Conservation (phyloP, 345 rosid species). For the Melaleuca alternifolia region DNA sequence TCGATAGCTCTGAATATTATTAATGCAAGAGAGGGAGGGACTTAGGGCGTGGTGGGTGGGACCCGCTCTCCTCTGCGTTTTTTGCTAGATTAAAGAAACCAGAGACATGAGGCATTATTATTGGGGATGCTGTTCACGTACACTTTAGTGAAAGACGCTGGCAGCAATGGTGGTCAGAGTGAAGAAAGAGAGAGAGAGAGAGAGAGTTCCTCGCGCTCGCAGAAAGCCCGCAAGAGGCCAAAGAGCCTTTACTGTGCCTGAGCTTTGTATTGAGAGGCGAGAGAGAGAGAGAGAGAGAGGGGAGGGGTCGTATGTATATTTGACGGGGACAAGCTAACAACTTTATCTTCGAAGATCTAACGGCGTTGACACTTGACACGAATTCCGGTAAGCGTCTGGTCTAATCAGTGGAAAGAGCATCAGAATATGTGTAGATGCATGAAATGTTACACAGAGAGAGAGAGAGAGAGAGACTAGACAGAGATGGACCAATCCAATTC, state of each 20-base stretch:
- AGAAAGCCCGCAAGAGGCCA: not conserved
- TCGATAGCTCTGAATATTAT: not conserved
- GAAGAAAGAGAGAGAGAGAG: not conserved
- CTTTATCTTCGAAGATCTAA: conserved; percentile 13
- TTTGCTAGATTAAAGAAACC: not conserved
- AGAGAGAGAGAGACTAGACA: not conserved
- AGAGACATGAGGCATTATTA: not conserved
- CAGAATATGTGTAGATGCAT: not conserved
- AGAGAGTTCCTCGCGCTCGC: not conserved
- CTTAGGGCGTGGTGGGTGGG: not conserved
- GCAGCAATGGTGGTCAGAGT: not conserved
- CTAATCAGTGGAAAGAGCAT: conserved; percentile 21
- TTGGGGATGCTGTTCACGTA: not conserved
- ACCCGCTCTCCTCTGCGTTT: not conserved
- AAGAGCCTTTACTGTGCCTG: not conserved
- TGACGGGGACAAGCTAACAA: conserved; percentile 27
- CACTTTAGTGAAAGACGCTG: not conserved
- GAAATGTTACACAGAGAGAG: not conserved
- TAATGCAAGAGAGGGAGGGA: not conserved
- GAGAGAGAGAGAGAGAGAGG: not conserved
- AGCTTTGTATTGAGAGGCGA: not conserved
- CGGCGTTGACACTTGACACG: conserved; percentile 37
- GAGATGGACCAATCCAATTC: not conserved
- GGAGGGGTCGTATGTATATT: not conserved
- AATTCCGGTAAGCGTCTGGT: conserved; percentile 17